Percentiles rank a stretch among this genome's conserved stretches.
Evolutionary conservation across 345 rosid species (phyloP).

Genomic region (Acer saccharum): DNA sequence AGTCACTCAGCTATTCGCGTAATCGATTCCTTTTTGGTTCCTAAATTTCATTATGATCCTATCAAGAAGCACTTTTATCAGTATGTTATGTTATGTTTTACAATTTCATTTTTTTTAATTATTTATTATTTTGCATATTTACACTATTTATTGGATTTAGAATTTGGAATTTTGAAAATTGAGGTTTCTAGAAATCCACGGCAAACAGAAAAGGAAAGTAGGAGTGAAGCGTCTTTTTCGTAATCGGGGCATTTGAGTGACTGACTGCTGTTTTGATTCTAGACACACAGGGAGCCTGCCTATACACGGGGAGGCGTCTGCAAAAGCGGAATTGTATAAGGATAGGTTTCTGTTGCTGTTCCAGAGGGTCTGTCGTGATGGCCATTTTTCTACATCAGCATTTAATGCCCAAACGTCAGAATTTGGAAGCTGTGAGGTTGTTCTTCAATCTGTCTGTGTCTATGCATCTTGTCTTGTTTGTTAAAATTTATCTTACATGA

Average conservation of each 20-base stretch:
- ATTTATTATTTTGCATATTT: neutral
- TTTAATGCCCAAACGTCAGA: conserved; percentile 62
- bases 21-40: conserved; percentile 75
- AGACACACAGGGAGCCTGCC: conserved; percentile 65
- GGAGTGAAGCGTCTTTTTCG: neutral
- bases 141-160: neutral
- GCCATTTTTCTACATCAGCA: conserved; percentile 72
- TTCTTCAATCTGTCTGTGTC: conserved; percentile 6
- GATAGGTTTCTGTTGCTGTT: conserved; percentile 74
- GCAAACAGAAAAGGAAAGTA: neutral
- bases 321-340: conserved; percentile 67
- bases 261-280: conserved; percentile 8
- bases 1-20: conserved; percentile 48
- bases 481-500: neutral
- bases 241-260: neutral
- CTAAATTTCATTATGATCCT: conserved; percentile 72
- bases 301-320: conserved; percentile 77
- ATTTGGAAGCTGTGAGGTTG: conserved; percentile 76
- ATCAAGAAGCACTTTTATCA: conserved; percentile 75
- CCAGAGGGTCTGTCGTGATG: conserved; percentile 85
- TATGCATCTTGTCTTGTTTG: neutral
- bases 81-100: conserved; percentile 35
- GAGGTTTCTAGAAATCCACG: neutral
- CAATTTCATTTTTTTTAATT: neutral
- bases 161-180: neutral